Percentiles rank a stretch among this genome's conserved stretches.
Evolutionary conservation across 352 stramenopile species (phyloP).

Genomic region (Phytophthora melonis): DNA sequence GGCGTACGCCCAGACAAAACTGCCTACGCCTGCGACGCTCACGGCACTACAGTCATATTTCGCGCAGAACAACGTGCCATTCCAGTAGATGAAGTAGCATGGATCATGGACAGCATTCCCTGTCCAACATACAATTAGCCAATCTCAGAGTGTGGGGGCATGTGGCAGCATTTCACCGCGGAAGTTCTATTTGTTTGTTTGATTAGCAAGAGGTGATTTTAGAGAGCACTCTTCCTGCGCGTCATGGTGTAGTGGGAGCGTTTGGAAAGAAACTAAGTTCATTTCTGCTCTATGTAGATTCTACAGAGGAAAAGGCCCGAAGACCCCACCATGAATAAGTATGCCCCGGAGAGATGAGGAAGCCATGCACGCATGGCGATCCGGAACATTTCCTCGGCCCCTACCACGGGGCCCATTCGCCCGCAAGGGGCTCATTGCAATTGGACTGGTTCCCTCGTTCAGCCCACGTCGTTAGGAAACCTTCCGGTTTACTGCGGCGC

Average conservation of each 20-base stretch:
- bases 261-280: conserved; percentile 40
- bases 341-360: conserved; percentile 25
- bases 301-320: conserved; percentile 33
- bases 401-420: conserved; percentile 11
- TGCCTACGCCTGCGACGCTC: conserved; percentile 44
- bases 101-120: conserved; percentile 25
- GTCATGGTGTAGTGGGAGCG: conserved; percentile 15
- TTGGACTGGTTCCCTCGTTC: conserved; percentile 25
- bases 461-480: conserved; percentile 14
- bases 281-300: conserved; percentile 53
- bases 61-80: conserved; percentile 68
- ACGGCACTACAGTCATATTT: conserved; percentile 66
- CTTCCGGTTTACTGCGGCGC: conserved; percentile 68
- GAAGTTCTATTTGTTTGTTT: conserved; percentile 39
- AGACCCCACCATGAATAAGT: conserved; percentile 23
- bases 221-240: conserved; percentile 10
- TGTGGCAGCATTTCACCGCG: conserved; percentile 28
- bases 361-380: conserved; percentile 20
- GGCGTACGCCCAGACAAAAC: conserved; percentile 52
- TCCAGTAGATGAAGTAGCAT: conserved; percentile 58
- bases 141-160: conserved; percentile 24
- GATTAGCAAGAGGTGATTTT: conserved; percentile 18
- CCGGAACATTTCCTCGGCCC: conserved; percentile 24
- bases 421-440: conserved; percentile 21
- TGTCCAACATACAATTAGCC: conserved; percentile 15